Evolutionary conservation across 257 asterid genomes (phyloP).

Genomic region (Forsythia suspensa): DNA sequence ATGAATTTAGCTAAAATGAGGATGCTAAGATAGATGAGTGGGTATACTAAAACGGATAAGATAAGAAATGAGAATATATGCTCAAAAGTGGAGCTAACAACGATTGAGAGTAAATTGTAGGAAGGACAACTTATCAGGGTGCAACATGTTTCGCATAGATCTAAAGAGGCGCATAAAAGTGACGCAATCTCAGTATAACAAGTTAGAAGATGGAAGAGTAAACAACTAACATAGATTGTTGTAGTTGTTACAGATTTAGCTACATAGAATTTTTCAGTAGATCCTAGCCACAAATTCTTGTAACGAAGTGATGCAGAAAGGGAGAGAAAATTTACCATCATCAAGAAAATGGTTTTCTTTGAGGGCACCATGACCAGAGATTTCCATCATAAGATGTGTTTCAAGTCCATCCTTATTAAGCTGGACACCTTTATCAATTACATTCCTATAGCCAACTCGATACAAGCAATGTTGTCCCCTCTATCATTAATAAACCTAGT

Average conservation of each 20-base stretch:
- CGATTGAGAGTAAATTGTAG: too few relatives aligned
- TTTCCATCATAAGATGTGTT: constrained; percentile 94
- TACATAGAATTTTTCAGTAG: neutral
- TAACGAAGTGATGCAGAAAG: neutral
- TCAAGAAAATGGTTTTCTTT: constrained; percentile 85
- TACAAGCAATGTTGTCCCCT: constrained; percentile 86
- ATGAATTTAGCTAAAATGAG: too few relatives aligned
- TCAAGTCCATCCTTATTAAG: constrained; percentile 68
- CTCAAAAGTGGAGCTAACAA: too few relatives aligned
- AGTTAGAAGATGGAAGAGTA: neutral
- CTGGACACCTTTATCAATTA: constrained; percentile 80
- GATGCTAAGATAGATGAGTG: too few relatives aligned
- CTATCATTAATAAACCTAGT: constrained; percentile 51
- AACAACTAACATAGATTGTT: neutral
- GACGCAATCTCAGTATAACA: neutral
- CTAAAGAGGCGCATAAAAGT: neutral
- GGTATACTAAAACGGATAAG: too few relatives aligned
- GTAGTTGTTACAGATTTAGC: neutral
- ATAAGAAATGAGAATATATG: too few relatives aligned
- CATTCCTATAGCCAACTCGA: constrained; percentile 88
- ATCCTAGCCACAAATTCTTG: neutral
- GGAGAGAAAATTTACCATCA: constrained; percentile 51
- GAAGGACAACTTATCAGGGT: too few relatives aligned
- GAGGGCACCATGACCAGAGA: constrained; percentile 89
- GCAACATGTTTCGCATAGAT: too few relatives aligned